These are phyloP conservation scores for Moricandia arvensis DNA, from an alignment of 345 rosid species.

Conservation along the genomic window DNA sequence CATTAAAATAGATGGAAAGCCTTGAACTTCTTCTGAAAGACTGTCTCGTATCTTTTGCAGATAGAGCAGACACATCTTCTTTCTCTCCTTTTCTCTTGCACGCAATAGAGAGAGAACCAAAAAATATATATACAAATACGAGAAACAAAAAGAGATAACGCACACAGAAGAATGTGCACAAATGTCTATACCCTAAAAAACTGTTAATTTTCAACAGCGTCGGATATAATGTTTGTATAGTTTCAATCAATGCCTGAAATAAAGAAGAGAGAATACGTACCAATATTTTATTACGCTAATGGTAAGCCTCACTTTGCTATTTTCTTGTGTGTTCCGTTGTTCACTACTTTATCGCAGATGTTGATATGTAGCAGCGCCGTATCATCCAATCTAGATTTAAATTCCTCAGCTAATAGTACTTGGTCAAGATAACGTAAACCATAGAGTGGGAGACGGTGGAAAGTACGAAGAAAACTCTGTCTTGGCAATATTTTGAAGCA, in stretches of 20 bases:
- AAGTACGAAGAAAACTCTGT: constrained; percentile 72
- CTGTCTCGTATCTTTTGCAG: constrained; percentile 8
- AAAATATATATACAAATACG: background rate
- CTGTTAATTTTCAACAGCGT: background rate
- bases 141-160: background rate
- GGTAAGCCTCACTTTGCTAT: constrained; percentile 20
- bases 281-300: constrained; percentile 36
- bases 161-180: background rate
- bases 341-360: background rate
- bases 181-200: background rate
- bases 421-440: constrained; percentile 53
- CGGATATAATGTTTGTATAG: constrained; percentile 29
- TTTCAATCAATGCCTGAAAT: too few relatives aligned
- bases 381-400: background rate
- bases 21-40: background rate
- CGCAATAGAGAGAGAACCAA: constrained; percentile 36
- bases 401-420: constrained; percentile 54
- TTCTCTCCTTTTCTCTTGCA: constrained; percentile 34
- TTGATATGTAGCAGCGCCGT: constrained; percentile 1
- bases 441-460: constrained; percentile 67
- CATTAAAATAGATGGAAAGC: constrained; percentile 11
- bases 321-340: background rate
- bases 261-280: too few relatives aligned
- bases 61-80: constrained; percentile 32
- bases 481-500: constrained; percentile 62